These are phyloP conservation scores for Hyphopichia wangnamkhiaoensis DNA, from an alignment of 1,139 yeast genomes.

Conservation along the genomic window DNA sequence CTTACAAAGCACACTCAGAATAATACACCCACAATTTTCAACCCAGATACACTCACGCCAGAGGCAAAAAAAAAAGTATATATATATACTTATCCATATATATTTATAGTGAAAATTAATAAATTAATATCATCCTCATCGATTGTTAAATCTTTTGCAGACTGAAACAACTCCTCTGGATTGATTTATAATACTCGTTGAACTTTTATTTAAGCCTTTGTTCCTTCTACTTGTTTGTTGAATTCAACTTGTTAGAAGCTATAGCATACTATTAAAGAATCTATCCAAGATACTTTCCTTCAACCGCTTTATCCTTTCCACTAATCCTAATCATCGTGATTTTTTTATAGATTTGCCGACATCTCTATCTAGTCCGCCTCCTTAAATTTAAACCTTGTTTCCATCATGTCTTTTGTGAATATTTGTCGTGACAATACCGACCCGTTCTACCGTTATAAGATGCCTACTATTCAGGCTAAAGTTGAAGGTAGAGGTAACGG, in stretches of 20 bases:
- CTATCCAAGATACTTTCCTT: conserved; percentile 2
- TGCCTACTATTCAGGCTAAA: conserved; percentile 97
- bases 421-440: conserved; percentile 97
- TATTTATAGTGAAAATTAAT: no score
- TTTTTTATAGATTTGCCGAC: not conserved
- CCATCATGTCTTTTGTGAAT: conserved; percentile 82
- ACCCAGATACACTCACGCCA: no score
- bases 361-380: not conserved
- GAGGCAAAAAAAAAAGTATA: no score
- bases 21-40: no score
- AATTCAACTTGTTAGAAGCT: conserved; percentile 1
- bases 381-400: not conserved
- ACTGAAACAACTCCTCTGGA: no score
- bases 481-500: conserved; percentile 99
- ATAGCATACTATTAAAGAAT: not conserved
- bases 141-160: no score
- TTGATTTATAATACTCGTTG: no score
- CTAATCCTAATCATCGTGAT: not conserved
- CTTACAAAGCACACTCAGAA: no score
- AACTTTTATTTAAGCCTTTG: not conserved
- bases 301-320: not conserved
- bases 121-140: no score
- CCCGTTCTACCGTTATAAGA: conserved; percentile 98
- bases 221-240: conserved; percentile 1
- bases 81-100: no score